phyloP scores from a whole-genome alignment of 768 basidiomycete species.

The Mrakia hoshinonis region DNA sequence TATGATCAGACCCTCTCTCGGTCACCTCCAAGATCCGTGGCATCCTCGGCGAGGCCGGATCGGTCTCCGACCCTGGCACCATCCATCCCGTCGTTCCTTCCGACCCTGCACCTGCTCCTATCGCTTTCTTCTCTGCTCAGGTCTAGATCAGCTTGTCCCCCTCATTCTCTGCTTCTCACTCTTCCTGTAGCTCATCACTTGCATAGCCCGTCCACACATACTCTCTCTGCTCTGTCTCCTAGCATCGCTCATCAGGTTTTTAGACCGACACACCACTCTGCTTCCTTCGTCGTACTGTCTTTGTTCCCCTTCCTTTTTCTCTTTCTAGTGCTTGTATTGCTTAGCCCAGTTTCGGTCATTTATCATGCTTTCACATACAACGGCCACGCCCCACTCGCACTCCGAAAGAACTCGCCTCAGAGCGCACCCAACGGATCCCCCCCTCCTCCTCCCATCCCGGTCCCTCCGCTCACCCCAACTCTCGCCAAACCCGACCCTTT shows the following conservation, averaged over 20 bases:
- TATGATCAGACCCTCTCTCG: constrained; percentile 15
- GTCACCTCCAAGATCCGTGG: constrained; percentile 15
- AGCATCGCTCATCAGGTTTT: neutral
- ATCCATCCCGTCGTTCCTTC: neutral
- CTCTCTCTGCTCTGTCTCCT: too few species aligned
- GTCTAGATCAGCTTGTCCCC: neutral
- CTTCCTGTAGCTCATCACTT: neutral
- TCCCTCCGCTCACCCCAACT: neutral
- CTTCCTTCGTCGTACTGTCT: neutral
- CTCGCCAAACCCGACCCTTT: too few species aligned
- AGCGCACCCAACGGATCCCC: neutral
- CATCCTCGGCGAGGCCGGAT: neutral
- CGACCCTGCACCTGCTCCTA: neutral
- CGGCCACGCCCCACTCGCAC: too few species aligned
- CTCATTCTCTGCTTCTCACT: neutral
- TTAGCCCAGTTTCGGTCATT: too few species aligned
- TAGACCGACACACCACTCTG: neutral
- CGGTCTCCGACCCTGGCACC: neutral
- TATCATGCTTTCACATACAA: too few species aligned
- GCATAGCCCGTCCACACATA: too few species aligned
- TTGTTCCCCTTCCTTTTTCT: neutral
- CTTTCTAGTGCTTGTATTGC: neutral
- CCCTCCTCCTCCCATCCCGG: neutral
- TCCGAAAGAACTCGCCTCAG: too few species aligned
- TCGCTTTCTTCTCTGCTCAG: neutral